Evolutionary conservation across 169 alveolate genomes (phyloP), one percentile per base, ranked within the genome.

Genomic region (Plasmodium sp.): DNA sequence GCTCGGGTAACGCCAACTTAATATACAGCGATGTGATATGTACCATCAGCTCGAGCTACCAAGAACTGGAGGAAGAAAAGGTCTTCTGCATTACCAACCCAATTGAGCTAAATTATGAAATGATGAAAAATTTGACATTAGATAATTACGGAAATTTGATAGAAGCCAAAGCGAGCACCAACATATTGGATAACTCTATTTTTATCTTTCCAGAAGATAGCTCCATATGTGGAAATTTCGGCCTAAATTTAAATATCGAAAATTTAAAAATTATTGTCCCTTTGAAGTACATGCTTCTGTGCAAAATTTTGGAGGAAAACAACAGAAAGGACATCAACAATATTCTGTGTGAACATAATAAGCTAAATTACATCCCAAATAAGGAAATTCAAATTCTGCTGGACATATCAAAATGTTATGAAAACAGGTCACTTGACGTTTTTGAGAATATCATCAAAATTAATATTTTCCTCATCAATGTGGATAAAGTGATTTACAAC

Each of bases 271-370:
- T 99, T 45, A 96, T 98, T 18, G 96, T 96, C 83, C 94, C 98
- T 10, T 95, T 98, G 58, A 98, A 98, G 95, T 97, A 97, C 81
- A 98, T 99, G 99, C 96, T 99, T 51, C 62, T 99, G 84, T 95
- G 99, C 82, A 98, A 98, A 92, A 98, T 99, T 33, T 98, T 99
- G 97, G 97, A 97, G 33, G 98, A 97, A 9, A 98, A 96, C 62
- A 95, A 97, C 72, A 98, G 95, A 95, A 96, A 51, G 82, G 97
- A 95, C 71, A 97, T 92, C 88, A 96, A 95, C 80, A 96, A 83
- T 83, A 95, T 95, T 81, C 96, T 97, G 27, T 88, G 97, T 51
- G 98, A 97, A 33, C 97, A 97, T 58, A 97, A 97, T 73, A 97
- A 97, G 51, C 97, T 97, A 51, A 96, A 96, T 93, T 98, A 97